phyloP scores from a whole-genome alignment of 495 filamentous ascomycete genomes.

The Elasticomyces elasticus region DNA sequence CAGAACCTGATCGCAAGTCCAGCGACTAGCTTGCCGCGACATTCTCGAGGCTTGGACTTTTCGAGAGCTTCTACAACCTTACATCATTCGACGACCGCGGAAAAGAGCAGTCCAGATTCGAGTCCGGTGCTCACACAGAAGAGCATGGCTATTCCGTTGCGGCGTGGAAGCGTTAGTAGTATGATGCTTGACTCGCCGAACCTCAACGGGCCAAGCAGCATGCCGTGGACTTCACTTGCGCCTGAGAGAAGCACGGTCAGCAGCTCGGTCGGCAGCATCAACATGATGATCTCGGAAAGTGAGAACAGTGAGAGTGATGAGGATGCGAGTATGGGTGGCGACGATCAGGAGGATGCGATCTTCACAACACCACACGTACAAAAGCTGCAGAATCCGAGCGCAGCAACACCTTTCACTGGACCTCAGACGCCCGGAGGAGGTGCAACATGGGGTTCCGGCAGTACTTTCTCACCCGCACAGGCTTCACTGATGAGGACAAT shows the following conservation, averaged over 20 bases:
- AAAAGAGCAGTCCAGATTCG: slow-evolving; percentile 84
- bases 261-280: slow-evolving; percentile 77
- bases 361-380: slow-evolving; percentile 58
- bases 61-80: slow-evolving; percentile 89
- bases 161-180: slow-evolving; percentile 38
- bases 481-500: slow-evolving; percentile 58
- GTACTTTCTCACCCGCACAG: slow-evolving; percentile 49
- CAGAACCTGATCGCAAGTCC: slow-evolving; percentile 46
- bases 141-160: slow-evolving; percentile 65
- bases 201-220: slow-evolving; percentile 17
- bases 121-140: slow-evolving; percentile 76
- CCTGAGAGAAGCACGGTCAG: slow-evolving; percentile 63
- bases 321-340: slow-evolving; percentile 66
- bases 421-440: slow-evolving; percentile 13
- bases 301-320: slow-evolving; percentile 63
- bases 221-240: slow-evolving; percentile 37
- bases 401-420: slow-evolving; percentile 44
- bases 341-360: slow-evolving; percentile 70
- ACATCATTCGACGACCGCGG: slow-evolving; percentile 88
- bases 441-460: slow-evolving; percentile 8
- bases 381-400: slow-evolving; percentile 39
- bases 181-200: slow-evolving; percentile 40
- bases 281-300: slow-evolving; percentile 70
- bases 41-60: slow-evolving; percentile 81
- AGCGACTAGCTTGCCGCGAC: slow-evolving; percentile 71